phyloP scores from a whole-genome alignment of 2,329 filamentous ascomycete species.

The Verticillium albo-atrum region DNA sequence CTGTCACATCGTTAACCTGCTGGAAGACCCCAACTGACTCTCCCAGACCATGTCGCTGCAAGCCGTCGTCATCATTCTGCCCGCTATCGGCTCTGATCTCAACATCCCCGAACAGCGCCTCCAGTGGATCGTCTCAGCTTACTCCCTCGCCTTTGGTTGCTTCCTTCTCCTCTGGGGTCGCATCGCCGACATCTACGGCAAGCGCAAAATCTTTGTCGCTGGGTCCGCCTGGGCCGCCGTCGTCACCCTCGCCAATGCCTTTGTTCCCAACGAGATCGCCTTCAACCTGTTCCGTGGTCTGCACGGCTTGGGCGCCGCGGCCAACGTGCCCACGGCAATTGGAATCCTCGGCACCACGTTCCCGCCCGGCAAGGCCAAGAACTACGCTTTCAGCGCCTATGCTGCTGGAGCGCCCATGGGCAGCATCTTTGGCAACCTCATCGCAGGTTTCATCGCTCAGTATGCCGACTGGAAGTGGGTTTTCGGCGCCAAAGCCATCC shows the following conservation, averaged over 20 bases:
- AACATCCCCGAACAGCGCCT: slow-evolving; percentile 52
- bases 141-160: slow-evolving; percentile 62
- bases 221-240: slow-evolving; percentile 60
- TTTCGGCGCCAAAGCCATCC: slow-evolving; percentile 59
- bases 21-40: slow-evolving; percentile 4
- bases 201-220: slow-evolving; percentile 59
- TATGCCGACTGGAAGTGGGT: slow-evolving; percentile 64
- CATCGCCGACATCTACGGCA: slow-evolving; percentile 63
- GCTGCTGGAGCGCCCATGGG: slow-evolving; percentile 62
- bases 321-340: slow-evolving; percentile 67
- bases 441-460: slow-evolving; percentile 59
- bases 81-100: slow-evolving; percentile 53
- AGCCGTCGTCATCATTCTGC: slow-evolving; percentile 57
- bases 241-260: slow-evolving; percentile 56
- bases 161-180: slow-evolving; percentile 65
- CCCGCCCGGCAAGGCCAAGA: slow-evolving; percentile 62
- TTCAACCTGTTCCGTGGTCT: slow-evolving; percentile 64
- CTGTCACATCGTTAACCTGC: slow-evolving; percentile 10
- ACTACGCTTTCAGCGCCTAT: slow-evolving; percentile 64
- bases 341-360: slow-evolving; percentile 67
- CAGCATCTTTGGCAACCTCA: slow-evolving; percentile 59
- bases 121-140: slow-evolving; percentile 65
- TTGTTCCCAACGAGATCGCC: slow-evolving; percentile 61
- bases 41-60: slow-evolving; percentile 51
- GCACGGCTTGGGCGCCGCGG: slow-evolving; percentile 64